Conservation (phyloP, 106 monocot species). For the Ottelia alismoides region DNA sequence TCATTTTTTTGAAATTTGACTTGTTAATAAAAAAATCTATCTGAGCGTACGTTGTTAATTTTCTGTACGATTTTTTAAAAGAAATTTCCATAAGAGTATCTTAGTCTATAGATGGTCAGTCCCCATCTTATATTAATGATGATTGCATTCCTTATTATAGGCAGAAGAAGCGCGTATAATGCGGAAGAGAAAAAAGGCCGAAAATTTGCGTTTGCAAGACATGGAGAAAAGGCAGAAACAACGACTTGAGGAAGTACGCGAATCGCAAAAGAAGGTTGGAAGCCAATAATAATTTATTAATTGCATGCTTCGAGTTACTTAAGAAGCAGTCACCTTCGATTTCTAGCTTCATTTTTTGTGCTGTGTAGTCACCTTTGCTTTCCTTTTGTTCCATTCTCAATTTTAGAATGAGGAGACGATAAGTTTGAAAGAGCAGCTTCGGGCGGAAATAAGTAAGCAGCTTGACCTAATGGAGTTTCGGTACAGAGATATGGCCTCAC, state of each 20-base stretch:
- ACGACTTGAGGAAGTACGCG: conserved; percentile 79
- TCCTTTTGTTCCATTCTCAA: not conserved
- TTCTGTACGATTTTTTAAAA: no score
- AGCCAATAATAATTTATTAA: no score
- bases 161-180: conserved; percentile 73
- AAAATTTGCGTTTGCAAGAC: conserved; percentile 54
- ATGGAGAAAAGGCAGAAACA: conserved; percentile 89
- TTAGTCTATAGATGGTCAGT: no score
- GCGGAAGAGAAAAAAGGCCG: conserved; percentile 51
- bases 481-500: conserved; percentile 66
- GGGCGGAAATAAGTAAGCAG: conserved; percentile 50
- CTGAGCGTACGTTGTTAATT: no score
- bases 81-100: no score
- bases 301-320: no score
- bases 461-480: conserved; percentile 49
- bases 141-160: conserved; percentile 27
- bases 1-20: no score
- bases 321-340: no score
- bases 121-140: no score
- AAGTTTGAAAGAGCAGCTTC: conserved; percentile 59
- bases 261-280: conserved; percentile 75
- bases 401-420: conserved; percentile 68
- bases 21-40: no score
- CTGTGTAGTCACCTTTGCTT: not conserved
- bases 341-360: not conserved